A percentile compares a stretch with the other conserved stretches of the same genome.
These are phyloP conservation scores for Pseudotsuga menziesii DNA, from an alignment of 75 land plant species.

Conservation along the genomic window DNA sequence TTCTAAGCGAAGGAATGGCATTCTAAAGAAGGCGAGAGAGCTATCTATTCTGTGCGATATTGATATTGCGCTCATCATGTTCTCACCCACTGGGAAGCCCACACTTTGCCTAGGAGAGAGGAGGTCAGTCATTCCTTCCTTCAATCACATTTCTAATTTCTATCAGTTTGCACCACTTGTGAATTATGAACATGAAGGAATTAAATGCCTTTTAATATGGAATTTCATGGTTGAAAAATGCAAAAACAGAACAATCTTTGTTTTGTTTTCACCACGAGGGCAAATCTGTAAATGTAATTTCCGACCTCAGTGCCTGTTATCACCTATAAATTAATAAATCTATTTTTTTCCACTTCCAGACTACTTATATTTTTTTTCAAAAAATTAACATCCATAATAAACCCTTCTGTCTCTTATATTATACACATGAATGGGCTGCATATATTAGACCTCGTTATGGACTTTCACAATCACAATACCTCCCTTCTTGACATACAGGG, in stretches of 20 bases:
- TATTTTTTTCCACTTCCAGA: no score
- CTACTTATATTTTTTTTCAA: no score
- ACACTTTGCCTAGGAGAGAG: constrained; percentile 31
- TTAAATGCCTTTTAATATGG: no score
- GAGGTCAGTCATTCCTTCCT: constrained; percentile 18
- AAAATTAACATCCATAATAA: no score
- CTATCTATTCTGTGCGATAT: constrained; percentile 62
- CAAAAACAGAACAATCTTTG: no score
- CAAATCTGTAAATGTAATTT: constrained; percentile 1
- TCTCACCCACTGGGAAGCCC: constrained; percentile 65
- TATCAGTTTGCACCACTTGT: no score
- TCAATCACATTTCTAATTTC: background rate
- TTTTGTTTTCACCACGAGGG: no score
- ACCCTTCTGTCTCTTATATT: no score
- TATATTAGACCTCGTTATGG: background rate
- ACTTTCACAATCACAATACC: background rate
- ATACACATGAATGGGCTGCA: background rate
- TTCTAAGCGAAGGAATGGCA: constrained; percentile 54
- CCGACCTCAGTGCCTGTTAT: constrained; percentile 32
- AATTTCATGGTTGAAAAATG: no score
- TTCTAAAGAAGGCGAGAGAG: constrained; percentile 70
- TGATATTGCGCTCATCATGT: constrained; percentile 56
- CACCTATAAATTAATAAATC: no score
- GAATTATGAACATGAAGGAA: no score
- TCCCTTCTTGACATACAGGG: background rate